Percentiles rank a stretch among this genome's conserved stretches.
These are phyloP conservation scores for Hysterium pulicare DNA, from an alignment of 2,329 filamentous ascomycete genomes.

Conservation along the genomic window DNA sequence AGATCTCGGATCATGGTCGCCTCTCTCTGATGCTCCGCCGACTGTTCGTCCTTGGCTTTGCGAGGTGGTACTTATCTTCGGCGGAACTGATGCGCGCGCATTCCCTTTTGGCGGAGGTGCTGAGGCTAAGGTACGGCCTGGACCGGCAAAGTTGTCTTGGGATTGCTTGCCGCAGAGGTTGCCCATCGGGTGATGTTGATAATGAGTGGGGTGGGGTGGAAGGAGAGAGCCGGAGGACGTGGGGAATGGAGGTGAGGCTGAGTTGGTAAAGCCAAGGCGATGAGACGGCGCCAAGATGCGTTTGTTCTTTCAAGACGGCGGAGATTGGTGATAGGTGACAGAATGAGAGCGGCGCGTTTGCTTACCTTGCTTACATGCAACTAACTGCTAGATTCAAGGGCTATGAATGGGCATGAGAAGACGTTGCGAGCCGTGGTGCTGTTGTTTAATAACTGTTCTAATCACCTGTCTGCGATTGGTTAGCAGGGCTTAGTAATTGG, in stretches of 20 bases:
- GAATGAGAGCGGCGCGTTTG: too few relatives aligned
- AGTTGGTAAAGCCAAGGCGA: too few relatives aligned
- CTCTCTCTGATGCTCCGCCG: conserved; percentile 45
- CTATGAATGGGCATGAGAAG: too few relatives aligned
- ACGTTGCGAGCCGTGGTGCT: too few relatives aligned
- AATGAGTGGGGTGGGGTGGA: conserved; percentile 3
- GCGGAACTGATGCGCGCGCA: conserved; percentile 36
- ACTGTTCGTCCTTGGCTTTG: conserved; percentile 62
- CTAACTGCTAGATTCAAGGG: too few relatives aligned
- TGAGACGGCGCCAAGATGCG: too few relatives aligned
- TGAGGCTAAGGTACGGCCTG: conserved; percentile 69
- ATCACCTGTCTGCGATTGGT: too few relatives aligned
- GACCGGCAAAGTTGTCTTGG: conserved; percentile 61
- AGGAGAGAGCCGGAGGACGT: conserved; percentile 13
- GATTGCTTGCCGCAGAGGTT: conserved; percentile 76
- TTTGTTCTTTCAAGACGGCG: too few relatives aligned
- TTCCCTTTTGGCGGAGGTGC: conserved; percentile 46
- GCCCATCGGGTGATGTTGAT: conserved; percentile 59
- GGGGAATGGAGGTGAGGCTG: conserved; percentile 2
- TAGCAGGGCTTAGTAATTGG: too few relatives aligned
- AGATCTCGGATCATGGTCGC: conserved; percentile 58
- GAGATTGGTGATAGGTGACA: too few relatives aligned
- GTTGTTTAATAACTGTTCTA: too few relatives aligned
- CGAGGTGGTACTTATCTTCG: conserved; percentile 42
- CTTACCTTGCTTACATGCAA: too few relatives aligned